These are phyloP conservation scores for Spizellomyces sp. DNA, from an alignment of 192 early-diverging fungal species.

Conservation along the genomic window DNA sequence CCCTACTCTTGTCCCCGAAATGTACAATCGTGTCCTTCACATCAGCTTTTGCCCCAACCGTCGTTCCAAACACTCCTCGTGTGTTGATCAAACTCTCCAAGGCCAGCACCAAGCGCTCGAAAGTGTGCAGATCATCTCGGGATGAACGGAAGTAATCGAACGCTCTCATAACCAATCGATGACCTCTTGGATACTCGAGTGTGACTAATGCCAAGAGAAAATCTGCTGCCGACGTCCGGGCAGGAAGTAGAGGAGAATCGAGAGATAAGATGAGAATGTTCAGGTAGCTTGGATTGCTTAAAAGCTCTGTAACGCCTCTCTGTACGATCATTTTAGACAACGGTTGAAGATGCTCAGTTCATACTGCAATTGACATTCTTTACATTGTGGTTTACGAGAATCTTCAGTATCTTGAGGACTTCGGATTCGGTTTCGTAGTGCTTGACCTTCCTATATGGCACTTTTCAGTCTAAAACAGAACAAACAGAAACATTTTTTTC, in stretches of 20 bases:
- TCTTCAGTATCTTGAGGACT: slow-evolving; percentile 45
- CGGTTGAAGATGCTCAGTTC: not conserved
- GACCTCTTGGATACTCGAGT: slow-evolving; percentile 47
- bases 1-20: slow-evolving; percentile 33
- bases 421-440: slow-evolving; percentile 49
- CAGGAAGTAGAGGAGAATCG: slow-evolving; percentile 44
- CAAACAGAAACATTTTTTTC: not conserved
- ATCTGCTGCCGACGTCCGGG: slow-evolving; percentile 41
- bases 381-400: slow-evolving; percentile 45
- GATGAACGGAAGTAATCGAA: slow-evolving; percentile 39
- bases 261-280: slow-evolving; percentile 44
- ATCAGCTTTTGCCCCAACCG: slow-evolving; percentile 17
- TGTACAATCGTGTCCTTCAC: slow-evolving; percentile 12
- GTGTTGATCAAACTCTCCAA: slow-evolving; percentile 33
- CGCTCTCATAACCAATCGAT: slow-evolving; percentile 43
- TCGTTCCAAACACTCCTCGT: slow-evolving; percentile 47
- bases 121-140: slow-evolving; percentile 26
- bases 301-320: slow-evolving; percentile 41
- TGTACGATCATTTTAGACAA: not conserved
- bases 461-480: not conserved
- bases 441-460: slow-evolving; percentile 39
- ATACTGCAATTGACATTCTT: slow-evolving; percentile 2
- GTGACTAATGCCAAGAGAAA: slow-evolving; percentile 48
- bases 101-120: slow-evolving; percentile 29
- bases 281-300: slow-evolving; percentile 37